Evolutionary conservation across 1,139 yeast species (phyloP), one percentile per base, ranked within the genome.

Genomic region (Scheffersomyces lignicola): DNA sequence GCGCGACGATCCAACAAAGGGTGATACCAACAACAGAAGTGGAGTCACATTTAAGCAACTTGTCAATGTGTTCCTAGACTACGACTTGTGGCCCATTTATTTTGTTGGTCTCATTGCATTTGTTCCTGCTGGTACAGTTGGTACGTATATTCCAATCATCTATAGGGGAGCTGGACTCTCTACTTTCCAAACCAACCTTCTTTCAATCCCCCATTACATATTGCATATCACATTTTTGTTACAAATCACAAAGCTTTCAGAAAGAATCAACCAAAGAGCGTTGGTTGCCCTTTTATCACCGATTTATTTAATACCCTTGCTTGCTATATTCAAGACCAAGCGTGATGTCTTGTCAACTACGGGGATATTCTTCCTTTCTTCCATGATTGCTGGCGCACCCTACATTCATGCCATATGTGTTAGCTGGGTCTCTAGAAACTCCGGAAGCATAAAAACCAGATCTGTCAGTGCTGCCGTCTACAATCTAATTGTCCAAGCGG

Each of bases 381-480:
- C 79, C 1, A 42, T 77, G 28, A 44, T 72, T 1, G 51, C 74
- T 13, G 78, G 77, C 3, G 62, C 63, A 27, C 76, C 77, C 0
- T 78, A 76, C 38, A 63, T 52, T 27, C 58, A 78, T 52, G 80
- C 84, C 2, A 64, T 80, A 37, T 62, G 73, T 45, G 80, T 79
- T 30, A 62, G 79, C 4, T 78, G 85, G 81, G 70, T 75, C 34
- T 78, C 85, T 1, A 58, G 76, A 34, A 81, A 80, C 45, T 69
- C 86, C 9, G 77, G 78, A 43, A 67, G 81, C 18, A 80, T 82
- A 16, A 59, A 79, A 30, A 64, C 76, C 5, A 63, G 89, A 46
- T 73, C 87, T 0, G 73, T 81, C 8, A 67, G 80, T 16, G 72
- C 83, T 3, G 79, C 87, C 0, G 40, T 80, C 24, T 78, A 77